phyloP scores from a whole-genome alignment of 768 basidiomycete genomes.

The Tylopilus vinaceipallidus region DNA sequence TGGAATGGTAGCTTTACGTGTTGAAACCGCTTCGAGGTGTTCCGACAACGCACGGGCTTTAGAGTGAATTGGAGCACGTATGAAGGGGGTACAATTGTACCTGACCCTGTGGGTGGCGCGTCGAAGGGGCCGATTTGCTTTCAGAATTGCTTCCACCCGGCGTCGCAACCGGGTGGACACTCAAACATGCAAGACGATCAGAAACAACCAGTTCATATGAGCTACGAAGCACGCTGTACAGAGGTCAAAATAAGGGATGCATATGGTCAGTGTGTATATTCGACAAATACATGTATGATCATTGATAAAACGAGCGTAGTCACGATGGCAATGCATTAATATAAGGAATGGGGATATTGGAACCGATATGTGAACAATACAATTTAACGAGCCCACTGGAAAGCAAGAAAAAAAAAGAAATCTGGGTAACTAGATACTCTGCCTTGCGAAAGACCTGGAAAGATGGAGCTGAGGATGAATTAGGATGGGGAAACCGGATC shows the following conservation, averaged over 20 bases:
- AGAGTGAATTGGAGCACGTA: no score
- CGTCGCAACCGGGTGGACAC: no score
- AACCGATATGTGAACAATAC: slow-evolving; percentile 13
- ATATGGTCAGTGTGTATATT: slow-evolving; percentile 1
- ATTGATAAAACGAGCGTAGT: slow-evolving; percentile 19
- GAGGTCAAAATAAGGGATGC: background rate
- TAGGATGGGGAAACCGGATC: background rate
- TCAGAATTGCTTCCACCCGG: no score
- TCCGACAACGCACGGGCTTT: no score
- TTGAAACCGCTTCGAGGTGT: no score
- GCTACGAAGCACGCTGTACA: background rate
- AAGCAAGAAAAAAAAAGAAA: slow-evolving; percentile 1
- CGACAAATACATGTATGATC: slow-evolving; percentile 17
- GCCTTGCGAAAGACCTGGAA: background rate
- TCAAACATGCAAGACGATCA: background rate
- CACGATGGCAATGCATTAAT: slow-evolving; percentile 9
- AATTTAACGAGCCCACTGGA: slow-evolving; percentile 1
- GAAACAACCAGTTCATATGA: no score
- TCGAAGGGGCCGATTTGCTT: no score
- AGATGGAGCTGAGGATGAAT: slow-evolving; percentile 1
- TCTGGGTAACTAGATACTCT: slow-evolving; percentile 13
- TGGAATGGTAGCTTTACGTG: no score
- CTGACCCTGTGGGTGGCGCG: no score
- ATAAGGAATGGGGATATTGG: slow-evolving; percentile 5
- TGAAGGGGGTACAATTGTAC: no score